Percentiles rank a stretch among this genome's conserved stretches.
Conservation (phyloP, 2,329 filamentous ascomycete species). For the Monosporascus sp. region DNA sequence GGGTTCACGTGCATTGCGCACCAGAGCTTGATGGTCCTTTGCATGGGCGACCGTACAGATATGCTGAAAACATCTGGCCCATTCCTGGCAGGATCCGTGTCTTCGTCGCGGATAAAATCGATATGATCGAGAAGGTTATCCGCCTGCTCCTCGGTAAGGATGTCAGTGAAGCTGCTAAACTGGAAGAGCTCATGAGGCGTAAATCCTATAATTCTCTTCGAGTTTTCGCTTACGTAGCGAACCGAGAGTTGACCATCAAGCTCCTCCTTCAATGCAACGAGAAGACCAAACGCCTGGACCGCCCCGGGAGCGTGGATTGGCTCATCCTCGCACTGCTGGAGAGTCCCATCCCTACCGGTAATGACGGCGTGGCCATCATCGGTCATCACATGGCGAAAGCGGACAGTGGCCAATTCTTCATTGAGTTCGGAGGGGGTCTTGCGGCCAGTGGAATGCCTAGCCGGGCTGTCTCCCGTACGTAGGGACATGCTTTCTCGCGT, state of each 20-base stretch:
- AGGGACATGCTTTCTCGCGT: constrained; percentile 10
- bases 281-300: constrained; percentile 71
- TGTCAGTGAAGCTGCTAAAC: constrained; percentile 72
- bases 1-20: constrained; percentile 77
- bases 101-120: constrained; percentile 81
- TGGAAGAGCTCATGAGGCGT: constrained; percentile 70
- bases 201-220: constrained; percentile 68
- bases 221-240: constrained; percentile 77
- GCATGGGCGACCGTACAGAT: constrained; percentile 56
- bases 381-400: constrained; percentile 74
- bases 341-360: constrained; percentile 66
- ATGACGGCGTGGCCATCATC: constrained; percentile 78
- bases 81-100: constrained; percentile 66
- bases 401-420: constrained; percentile 57
- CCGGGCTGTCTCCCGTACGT: constrained; percentile 1
- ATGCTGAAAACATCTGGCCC: constrained; percentile 84
- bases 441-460: constrained; percentile 5
- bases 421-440: constrained; percentile 11
- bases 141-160: constrained; percentile 75
- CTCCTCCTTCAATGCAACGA: constrained; percentile 70
- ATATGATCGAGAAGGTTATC: constrained; percentile 82
- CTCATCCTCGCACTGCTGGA: constrained; percentile 85
- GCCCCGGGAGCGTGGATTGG: constrained; percentile 84
- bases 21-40: constrained; percentile 66
- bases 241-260: constrained; percentile 62